Evolutionary conservation across 441 rosid genomes (phyloP).

Genomic region (Geranium incanum): DNA sequence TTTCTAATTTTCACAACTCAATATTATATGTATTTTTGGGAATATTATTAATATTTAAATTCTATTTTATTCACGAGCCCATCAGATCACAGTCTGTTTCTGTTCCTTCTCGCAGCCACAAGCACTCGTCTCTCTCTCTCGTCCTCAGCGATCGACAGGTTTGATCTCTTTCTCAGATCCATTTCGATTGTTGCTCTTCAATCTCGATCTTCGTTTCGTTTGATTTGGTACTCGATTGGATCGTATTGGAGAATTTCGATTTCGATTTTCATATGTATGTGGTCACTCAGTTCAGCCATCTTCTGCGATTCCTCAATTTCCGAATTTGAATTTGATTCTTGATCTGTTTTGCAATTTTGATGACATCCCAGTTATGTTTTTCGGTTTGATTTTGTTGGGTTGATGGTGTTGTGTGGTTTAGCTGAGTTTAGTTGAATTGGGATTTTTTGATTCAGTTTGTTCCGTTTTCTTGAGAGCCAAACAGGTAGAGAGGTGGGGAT

Average conservation of each 20-base stretch:
- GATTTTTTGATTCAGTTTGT: background rate
- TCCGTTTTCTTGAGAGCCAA: background rate
- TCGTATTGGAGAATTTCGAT: background rate
- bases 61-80: background rate
- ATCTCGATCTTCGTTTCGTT: background rate
- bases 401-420: background rate
- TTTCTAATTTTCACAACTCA: too few species aligned
- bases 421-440: background rate
- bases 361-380: background rate
- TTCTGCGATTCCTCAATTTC: background rate
- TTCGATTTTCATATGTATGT: background rate
- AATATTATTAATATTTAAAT: background rate
- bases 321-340: background rate
- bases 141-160: background rate
- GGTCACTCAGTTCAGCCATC: background rate
- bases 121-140: background rate
- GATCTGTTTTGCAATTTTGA: background rate
- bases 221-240: background rate
- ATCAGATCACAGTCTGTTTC: conserved; percentile 3
- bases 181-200: background rate
- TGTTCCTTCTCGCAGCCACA: too few species aligned
- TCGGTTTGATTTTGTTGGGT: conserved; percentile 3
- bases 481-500: background rate
- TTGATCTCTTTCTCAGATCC: conserved; percentile 3
- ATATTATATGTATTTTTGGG: too few species aligned